A percentile compares a stretch with the other conserved stretches of the same genome.
Evolutionary conservation across 257 asterid species (phyloP).

Genomic region (Leonotis leonurus): DNA sequence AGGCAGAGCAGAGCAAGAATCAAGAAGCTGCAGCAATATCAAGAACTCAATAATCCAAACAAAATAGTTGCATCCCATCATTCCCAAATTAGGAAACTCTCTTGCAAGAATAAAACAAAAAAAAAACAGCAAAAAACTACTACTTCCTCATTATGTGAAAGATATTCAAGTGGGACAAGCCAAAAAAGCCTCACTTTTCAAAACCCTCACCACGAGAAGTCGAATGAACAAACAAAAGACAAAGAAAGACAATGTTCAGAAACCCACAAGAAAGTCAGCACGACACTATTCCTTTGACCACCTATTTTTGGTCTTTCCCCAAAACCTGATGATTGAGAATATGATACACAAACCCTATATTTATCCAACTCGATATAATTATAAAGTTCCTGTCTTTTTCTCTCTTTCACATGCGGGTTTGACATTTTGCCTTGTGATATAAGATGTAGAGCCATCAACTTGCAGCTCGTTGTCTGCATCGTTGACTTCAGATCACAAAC

Average conservation of each 20-base stretch:
- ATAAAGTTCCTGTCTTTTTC: conserved; percentile 20
- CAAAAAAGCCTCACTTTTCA: conserved; percentile 13
- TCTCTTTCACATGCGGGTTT: conserved; percentile 20
- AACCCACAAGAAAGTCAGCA: not conserved
- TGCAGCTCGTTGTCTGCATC: conserved; percentile 23
- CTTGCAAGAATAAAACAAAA: not conserved
- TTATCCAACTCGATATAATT: conserved; percentile 3
- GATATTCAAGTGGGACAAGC: conserved; percentile 1
- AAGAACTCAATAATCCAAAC: conserved; percentile 24
- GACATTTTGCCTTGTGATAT: conserved; percentile 23
- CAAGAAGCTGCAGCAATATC: conserved; percentile 46
- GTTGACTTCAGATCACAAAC: conserved; percentile 40
- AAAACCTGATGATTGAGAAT: not conserved
- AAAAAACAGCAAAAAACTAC: not conserved
- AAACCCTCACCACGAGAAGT: not conserved
- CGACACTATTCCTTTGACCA: conserved; percentile 15
- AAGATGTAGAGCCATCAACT: conserved; percentile 22
- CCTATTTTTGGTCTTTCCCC: not conserved
- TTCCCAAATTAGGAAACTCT: conserved; percentile 11
- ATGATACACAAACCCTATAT: not conserved
- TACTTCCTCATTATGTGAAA: conserved; percentile 13
- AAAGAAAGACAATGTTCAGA: not conserved
- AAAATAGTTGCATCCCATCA: conserved; percentile 36
- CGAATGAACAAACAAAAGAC: conserved; percentile 7
- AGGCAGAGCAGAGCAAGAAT: conserved; percentile 47